Conservation (phyloP, 2,329 filamentous ascomycete genomes). For the Cladosporium sp. region DNA sequence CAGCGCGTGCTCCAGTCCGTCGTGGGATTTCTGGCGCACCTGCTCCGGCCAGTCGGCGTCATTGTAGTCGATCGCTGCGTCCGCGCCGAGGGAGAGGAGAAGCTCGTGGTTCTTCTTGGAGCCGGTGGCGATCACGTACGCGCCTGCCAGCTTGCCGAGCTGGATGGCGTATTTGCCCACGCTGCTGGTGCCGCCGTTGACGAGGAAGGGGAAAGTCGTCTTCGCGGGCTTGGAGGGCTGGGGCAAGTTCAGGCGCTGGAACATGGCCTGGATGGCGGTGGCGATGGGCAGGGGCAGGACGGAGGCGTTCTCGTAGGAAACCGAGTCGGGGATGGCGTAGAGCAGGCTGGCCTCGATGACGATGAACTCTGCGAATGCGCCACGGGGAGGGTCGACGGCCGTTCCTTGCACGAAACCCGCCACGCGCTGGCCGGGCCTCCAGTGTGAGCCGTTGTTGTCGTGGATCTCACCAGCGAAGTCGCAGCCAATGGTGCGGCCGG, state of each 20-base stretch:
- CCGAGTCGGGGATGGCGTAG: constrained; percentile 32
- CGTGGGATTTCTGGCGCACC: constrained; percentile 13
- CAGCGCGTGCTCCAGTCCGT: constrained; percentile 43
- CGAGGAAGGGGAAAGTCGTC: constrained; percentile 32
- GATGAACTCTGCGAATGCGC: constrained; percentile 29
- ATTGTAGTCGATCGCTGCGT: constrained; percentile 16
- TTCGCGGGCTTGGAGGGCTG: constrained; percentile 34
- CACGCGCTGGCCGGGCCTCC: constrained; percentile 9
- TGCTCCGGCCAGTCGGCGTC: constrained; percentile 12
- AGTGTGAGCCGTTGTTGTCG: constrained; percentile 16
- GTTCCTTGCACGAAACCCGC: constrained; percentile 12
- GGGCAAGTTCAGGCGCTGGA: constrained; percentile 45
- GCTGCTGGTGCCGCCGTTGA: constrained; percentile 31
- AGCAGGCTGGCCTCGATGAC: constrained; percentile 26
- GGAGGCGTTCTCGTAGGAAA: constrained; percentile 32
- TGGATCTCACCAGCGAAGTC: constrained; percentile 30
- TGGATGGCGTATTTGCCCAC: constrained; percentile 33
- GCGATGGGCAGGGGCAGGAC: constrained; percentile 41
- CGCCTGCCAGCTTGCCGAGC: constrained; percentile 49
- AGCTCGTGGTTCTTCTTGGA: constrained; percentile 23
- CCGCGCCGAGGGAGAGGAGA: constrained; percentile 18
- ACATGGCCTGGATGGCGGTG: constrained; percentile 38
- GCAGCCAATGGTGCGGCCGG: constrained; percentile 21
- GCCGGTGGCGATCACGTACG: constrained; percentile 35
- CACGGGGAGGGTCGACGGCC: constrained; percentile 9